A percentile compares a stretch with the other conserved stretches of the same genome.
Evolutionary conservation across 1,284 basidiomycete species (phyloP).

Genomic region (Cryptococcus neoformans): DNA sequence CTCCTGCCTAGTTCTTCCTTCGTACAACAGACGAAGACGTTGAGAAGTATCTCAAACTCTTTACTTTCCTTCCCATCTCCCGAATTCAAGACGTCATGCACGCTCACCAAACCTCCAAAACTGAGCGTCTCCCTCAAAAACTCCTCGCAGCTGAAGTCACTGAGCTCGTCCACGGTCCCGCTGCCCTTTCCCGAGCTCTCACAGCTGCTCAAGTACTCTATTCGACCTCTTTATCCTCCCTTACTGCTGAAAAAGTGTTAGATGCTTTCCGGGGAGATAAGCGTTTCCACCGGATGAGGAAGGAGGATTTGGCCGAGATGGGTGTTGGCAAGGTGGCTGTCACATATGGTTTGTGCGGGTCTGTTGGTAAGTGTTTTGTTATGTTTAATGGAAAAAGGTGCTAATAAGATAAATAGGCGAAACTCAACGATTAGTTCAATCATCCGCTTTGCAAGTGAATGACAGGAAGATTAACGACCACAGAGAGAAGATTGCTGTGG

Average conservation of each 20-base stretch:
- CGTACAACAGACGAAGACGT: constrained; percentile 80
- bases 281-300: constrained; percentile 55
- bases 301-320: constrained; percentile 53
- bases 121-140: constrained; percentile 70
- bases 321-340: constrained; percentile 60
- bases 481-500: constrained; percentile 44
- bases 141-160: constrained; percentile 83
- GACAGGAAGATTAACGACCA: constrained; percentile 49
- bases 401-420: constrained; percentile 42
- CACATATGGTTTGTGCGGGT: constrained; percentile 55
- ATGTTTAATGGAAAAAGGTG: neutral
- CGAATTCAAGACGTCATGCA: constrained; percentile 61
- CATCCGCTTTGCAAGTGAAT: constrained; percentile 59
- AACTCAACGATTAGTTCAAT: constrained; percentile 55
- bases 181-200: constrained; percentile 56
- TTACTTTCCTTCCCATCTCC: constrained; percentile 70
- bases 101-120: constrained; percentile 60
- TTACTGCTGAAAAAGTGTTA: constrained; percentile 56
- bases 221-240: constrained; percentile 52
- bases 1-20: constrained; percentile 72
- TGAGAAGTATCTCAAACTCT: constrained; percentile 71
- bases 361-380: constrained; percentile 54
- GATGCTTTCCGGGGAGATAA: constrained; percentile 61
- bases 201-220: constrained; percentile 63
- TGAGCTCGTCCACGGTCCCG: constrained; percentile 69